phyloP scores from a whole-genome alignment of 345 rosid genomes.

The Sisymbrium irio region DNA sequence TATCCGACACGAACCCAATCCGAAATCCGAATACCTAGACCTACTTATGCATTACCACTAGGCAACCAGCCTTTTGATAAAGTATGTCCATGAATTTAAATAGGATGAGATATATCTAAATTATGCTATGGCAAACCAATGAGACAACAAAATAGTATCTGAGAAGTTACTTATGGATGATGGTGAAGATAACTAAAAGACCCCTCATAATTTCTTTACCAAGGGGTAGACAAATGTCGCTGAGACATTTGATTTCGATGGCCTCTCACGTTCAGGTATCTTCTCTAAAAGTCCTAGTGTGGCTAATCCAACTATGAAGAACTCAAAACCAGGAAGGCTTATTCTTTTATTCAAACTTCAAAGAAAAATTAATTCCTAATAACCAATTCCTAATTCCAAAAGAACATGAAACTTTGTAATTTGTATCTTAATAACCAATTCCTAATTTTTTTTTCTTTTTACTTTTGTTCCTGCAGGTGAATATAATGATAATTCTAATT shows the following conservation, averaged over 20 bases:
- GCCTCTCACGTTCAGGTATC: background rate
- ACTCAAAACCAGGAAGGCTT: background rate
- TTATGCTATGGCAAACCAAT: no score
- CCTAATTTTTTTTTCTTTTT: background rate
- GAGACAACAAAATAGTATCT: background rate
- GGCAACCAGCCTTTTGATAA: no score
- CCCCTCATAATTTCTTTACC: background rate
- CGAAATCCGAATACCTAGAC: no score
- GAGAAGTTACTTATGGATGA: background rate
- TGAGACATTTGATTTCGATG: no score
- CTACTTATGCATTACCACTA: no score
- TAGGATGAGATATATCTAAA: no score
- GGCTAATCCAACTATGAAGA: background rate
- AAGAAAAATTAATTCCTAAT: background rate
- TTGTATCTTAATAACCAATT: background rate
- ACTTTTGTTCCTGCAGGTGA: conserved; percentile 6
- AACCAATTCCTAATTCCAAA: background rate
- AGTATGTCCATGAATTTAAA: no score
- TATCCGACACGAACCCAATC: no score
- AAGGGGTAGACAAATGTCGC: background rate
- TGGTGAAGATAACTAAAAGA: background rate
- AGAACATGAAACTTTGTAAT: background rate
- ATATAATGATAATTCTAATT: background rate
- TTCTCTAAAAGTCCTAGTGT: background rate
- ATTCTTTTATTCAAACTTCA: background rate